Evolutionary conservation across 108 stramenopile genomes (phyloP).

Genomic region (Craspedostauros australis): DNA sequence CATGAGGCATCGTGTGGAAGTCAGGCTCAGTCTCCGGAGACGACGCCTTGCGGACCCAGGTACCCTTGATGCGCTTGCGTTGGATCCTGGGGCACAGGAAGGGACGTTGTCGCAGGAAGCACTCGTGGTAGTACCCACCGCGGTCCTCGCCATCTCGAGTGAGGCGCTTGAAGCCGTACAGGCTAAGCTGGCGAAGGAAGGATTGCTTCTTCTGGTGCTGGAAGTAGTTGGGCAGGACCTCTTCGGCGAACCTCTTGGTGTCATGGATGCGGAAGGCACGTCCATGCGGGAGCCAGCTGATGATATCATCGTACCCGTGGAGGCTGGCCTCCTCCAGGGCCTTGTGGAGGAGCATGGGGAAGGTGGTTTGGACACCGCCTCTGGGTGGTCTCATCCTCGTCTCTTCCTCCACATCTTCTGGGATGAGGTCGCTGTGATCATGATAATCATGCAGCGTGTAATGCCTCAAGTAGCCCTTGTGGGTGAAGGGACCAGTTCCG

Average conservation of each 20-base stretch:
- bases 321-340: slow-evolving; percentile 41
- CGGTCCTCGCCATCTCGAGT: too few relatives aligned
- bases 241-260: slow-evolving; percentile 45
- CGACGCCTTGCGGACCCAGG: slow-evolving; percentile 8
- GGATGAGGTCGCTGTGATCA: too few relatives aligned
- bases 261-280: slow-evolving; percentile 55
- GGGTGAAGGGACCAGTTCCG: too few relatives aligned
- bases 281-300: slow-evolving; percentile 60
- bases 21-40: slow-evolving; percentile 4
- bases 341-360: slow-evolving; percentile 23
- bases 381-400: too few relatives aligned
- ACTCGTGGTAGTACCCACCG: slow-evolving; percentile 42
- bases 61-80: slow-evolving; percentile 39
- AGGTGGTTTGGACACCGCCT: too few relatives aligned
- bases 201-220: slow-evolving; percentile 38
- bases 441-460: too few relatives aligned
- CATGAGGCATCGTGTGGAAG: slow-evolving; percentile 4
- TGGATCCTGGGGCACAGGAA: slow-evolving; percentile 19
- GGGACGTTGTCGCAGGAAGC: slow-evolving; percentile 34
- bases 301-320: slow-evolving; percentile 25
- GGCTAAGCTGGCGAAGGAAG: slow-evolving; percentile 62
- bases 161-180: slow-evolving; percentile 66
- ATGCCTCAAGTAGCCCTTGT: too few relatives aligned
- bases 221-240: slow-evolving; percentile 72
- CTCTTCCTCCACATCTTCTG: too few relatives aligned